Conservation (phyloP, 1,284 basidiomycete genomes). For the Cryptococcus sp. region DNA sequence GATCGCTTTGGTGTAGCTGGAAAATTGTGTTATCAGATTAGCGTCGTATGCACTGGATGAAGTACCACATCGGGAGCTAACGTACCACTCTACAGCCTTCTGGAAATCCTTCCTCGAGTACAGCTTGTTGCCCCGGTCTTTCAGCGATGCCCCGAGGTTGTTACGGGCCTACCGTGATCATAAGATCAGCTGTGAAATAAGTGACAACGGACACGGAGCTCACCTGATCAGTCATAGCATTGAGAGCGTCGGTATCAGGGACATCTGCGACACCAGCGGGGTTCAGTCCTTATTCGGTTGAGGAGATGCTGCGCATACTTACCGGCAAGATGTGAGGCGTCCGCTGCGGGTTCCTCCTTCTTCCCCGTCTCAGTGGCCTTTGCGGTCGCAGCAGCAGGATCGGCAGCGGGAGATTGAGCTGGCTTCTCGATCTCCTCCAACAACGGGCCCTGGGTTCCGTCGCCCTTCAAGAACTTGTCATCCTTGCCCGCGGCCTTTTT, state of each 20-base stretch:
- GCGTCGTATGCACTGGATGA: background rate
- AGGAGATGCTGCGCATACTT: conserved; percentile 4
- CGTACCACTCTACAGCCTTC: conserved; percentile 67
- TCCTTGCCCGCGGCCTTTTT: conserved; percentile 58
- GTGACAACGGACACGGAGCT: conserved; percentile 6
- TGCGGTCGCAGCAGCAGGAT: conserved; percentile 45
- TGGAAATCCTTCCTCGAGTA: conserved; percentile 79
- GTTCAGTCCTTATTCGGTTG: background rate
- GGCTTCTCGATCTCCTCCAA: conserved; percentile 66
- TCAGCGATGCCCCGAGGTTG: conserved; percentile 74
- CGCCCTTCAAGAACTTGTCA: conserved; percentile 42
- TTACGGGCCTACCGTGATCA: conserved; percentile 65
- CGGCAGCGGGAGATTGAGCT: conserved; percentile 19
- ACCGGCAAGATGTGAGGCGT: conserved; percentile 36
- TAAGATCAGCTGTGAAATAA: background rate
- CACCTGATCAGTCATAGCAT: conserved; percentile 36
- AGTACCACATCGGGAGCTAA: background rate
- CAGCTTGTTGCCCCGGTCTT: conserved; percentile 84
- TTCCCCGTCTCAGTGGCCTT: conserved; percentile 26
- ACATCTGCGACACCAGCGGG: conserved; percentile 24
- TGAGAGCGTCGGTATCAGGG: conserved; percentile 38
- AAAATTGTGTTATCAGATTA: conserved; percentile 2
- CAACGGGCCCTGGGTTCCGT: conserved; percentile 65
- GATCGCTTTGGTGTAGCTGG: conserved; percentile 84
- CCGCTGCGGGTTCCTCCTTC: conserved; percentile 27